Conservation (phyloP, 306 rosid species). For the cucumber (Cucumis sativus) region Cucumber_9930_V3 NC_026655.2:15895501-15896000, state of each 20-base stretch:
- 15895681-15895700: constrained; percentile 86
- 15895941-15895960: background rate
- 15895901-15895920: background rate
- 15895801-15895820: constrained; percentile 61
- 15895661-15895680: background rate
- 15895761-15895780: constrained; percentile 45
- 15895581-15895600: constrained; percentile 29
- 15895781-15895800: constrained; percentile 56
- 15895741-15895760: constrained; percentile 48
- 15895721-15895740: constrained; percentile 42
- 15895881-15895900: background rate
- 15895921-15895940: background rate
- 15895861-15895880: constrained; percentile 87
- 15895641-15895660: background rate
- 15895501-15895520: constrained; percentile 48
- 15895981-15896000: constrained; percentile 1
- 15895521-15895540: constrained; percentile 43
- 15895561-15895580: constrained; percentile 94
- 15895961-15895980: background rate
- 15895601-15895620: constrained; percentile 5
- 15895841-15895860: constrained; percentile 98
- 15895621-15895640: background rate
- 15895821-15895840: constrained; percentile 70
- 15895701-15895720: constrained; percentile 37
- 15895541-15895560: constrained; percentile 38